Conservation (phyloP, 257 asterid species). For the Nicotiana noctiflora region DNA sequence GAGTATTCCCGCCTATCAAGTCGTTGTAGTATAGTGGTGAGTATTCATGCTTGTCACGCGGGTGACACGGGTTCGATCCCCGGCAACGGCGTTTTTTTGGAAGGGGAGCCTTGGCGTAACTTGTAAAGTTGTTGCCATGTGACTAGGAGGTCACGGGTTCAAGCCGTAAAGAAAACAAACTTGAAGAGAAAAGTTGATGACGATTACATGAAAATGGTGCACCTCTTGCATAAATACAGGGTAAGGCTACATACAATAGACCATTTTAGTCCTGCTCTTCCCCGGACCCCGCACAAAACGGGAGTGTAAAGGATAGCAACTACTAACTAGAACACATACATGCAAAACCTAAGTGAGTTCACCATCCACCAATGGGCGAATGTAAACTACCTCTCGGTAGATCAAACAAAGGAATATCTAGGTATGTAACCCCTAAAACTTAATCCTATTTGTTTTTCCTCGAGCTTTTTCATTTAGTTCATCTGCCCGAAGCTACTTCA, state of each 20-base stretch:
- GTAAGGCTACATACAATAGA: no score
- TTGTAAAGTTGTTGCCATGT: no score
- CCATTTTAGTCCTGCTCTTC: no score
- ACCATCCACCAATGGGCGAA: background rate
- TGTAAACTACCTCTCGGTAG: background rate
- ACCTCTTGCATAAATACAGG: no score
- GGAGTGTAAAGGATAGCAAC: no score
- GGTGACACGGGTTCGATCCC: constrained; percentile 63
- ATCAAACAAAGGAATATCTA: background rate
- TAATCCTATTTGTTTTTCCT: background rate
- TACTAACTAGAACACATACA: background rate
- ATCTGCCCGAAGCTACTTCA: background rate
- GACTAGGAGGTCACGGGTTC: constrained; percentile 17
- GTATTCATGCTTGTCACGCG: constrained; percentile 69
- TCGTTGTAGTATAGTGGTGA: constrained; percentile 36
- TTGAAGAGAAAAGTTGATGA: no score
- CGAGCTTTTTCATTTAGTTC: background rate
- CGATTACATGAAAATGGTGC: no score
- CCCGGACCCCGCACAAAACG: no score
- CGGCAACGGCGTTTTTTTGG: constrained; percentile 36
- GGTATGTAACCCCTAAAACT: background rate
- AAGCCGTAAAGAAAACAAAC: no score
- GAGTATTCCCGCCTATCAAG: constrained; percentile 62
- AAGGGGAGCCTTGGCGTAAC: no score
- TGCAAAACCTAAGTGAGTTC: background rate